These are phyloP conservation scores for Phytophthora litchii DNA, from an alignment of 352 stramenopile genomes.

Conservation along the genomic window DNA sequence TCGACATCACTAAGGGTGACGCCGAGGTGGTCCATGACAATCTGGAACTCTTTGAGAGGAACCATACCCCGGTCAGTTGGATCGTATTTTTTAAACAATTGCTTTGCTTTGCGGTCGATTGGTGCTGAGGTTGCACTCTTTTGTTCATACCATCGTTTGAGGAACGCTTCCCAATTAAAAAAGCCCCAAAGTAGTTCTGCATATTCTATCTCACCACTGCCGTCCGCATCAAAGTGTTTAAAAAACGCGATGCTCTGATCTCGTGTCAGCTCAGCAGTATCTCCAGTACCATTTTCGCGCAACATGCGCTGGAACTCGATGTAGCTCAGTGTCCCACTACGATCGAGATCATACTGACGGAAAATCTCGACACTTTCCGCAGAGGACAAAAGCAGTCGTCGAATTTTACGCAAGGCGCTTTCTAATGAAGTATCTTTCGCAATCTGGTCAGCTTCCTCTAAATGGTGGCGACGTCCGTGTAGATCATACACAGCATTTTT, in stretches of 20 bases:
- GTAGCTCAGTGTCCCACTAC: constrained; percentile 53
- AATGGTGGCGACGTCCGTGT: constrained; percentile 53
- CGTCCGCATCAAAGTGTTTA: constrained; percentile 50
- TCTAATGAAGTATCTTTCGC: constrained; percentile 40
- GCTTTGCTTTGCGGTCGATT: constrained; percentile 20
- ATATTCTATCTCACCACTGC: constrained; percentile 63
- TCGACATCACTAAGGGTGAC: constrained; percentile 56
- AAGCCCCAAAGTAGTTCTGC: constrained; percentile 67
- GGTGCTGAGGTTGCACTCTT: constrained; percentile 31
- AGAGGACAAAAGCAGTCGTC: constrained; percentile 38
- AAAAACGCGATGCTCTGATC: constrained; percentile 57
- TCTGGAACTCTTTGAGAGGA: constrained; percentile 46
- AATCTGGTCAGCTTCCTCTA: constrained; percentile 35
- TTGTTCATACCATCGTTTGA: constrained; percentile 57
- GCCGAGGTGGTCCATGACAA: constrained; percentile 57
- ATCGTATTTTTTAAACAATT: constrained; percentile 62
- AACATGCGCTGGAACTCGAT: constrained; percentile 51
- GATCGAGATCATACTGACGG: constrained; percentile 51
- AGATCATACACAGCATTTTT: constrained; percentile 65
- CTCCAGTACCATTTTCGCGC: constrained; percentile 26
- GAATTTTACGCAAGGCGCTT: constrained; percentile 61
- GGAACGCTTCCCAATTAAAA: constrained; percentile 63
- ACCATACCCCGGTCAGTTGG: constrained; percentile 41
- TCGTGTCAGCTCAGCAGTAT: constrained; percentile 27
- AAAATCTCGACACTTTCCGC: constrained; percentile 44